Percentiles rank a stretch among this genome's conserved stretches.
Evolutionary conservation across 2,329 filamentous ascomycete species (phyloP).

Genomic region (Pseudopithomyces chartarum): DNA sequence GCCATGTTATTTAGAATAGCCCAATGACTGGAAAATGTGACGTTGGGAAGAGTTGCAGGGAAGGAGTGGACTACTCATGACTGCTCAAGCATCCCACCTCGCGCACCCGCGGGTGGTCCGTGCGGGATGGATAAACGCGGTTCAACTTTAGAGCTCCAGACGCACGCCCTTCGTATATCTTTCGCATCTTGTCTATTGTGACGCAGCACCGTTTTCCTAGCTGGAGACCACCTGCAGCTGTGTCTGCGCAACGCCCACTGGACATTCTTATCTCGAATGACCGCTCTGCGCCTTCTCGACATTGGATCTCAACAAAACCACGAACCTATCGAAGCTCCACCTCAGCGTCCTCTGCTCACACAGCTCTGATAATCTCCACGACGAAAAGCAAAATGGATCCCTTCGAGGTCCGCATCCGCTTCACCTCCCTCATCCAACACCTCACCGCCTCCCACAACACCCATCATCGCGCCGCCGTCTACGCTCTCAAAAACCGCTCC

Average conservation of each 20-base stretch:
- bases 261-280: background rate
- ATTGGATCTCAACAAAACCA: background rate
- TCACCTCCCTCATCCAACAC: conserved; percentile 86
- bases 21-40: background rate
- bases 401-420: conserved; percentile 98
- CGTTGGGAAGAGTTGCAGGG: background rate
- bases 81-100: background rate
- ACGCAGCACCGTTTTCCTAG: background rate
- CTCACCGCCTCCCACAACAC: conserved; percentile 93
- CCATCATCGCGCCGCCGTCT: conserved; percentile 70
- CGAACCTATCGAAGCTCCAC: background rate
- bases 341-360: background rate
- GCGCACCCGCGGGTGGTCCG: background rate
- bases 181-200: background rate
- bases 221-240: background rate
- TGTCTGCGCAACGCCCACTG: background rate
- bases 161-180: background rate
- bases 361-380: background rate
- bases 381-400: conserved; percentile 69
- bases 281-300: background rate
- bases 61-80: background rate
- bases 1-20: conserved; percentile 31
- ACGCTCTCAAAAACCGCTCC: conserved; percentile 90
- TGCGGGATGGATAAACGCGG: conserved; percentile 4
- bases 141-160: background rate